Evolutionary conservation across 306 rosid genomes (phyloP), one percentile per base, ranked within the genome.

Genomic region (Luffa aegyptiaca): DNA sequence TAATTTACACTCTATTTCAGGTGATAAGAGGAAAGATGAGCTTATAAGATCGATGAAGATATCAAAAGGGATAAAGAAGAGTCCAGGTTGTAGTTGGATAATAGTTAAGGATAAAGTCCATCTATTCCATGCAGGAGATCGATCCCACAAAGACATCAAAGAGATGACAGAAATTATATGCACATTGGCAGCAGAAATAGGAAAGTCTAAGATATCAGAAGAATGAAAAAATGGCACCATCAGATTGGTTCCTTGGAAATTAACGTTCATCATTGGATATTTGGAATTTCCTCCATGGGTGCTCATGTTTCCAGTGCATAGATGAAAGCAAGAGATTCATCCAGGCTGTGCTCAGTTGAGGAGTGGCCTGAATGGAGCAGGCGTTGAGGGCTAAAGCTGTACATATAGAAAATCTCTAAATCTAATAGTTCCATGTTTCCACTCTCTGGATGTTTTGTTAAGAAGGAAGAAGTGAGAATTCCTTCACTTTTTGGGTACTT

Each of bases 61-160:
- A 41, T 77, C 86, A 26, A 92, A 83, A 86, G 88, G 92, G 80
- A 81, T 89, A 70, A 87, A 76, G 69, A 93, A 93, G 82, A 85
- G 57, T 88, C 92, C 98, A 9, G 94, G 94, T 58, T 92, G 93
- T 82, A 93, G 98, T 88, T 93, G 96, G 96, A 87, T 93, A 26
- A 48, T 70, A 5, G 75, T 85, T 75, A 86, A 84, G 83, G 87
- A 86, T 64, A 59, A 84, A 86, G 82, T 91, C 81, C 92, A 88
- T 87, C 56, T 86, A 61, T 90, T 93, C 77, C 87, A 84, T 80
- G 90, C 89, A 4, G 92, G 94, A 48, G 88, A 86, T 83, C 87
- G 81, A 79, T 84, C 87, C 41, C 88, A 86, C 71, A 44, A n/a
- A 39, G 83, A 84, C 62, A 69, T 88, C 31, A 84, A 84, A 78